Base-by-base conservation (phyloP, 1,139 yeast genomes). In the Pichia kudriavzevii region DNA sequence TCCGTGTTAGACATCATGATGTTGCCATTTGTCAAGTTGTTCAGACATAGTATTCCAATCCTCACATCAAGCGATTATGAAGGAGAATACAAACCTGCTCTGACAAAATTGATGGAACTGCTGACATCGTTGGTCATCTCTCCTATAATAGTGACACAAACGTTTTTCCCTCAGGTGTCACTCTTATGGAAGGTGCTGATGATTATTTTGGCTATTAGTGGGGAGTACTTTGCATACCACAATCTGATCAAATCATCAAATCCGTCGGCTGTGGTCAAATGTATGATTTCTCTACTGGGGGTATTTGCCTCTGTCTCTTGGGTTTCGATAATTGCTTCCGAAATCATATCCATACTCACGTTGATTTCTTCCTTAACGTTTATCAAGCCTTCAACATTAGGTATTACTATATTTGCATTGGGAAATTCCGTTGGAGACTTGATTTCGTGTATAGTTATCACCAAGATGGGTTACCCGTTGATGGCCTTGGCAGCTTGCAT, bases 401-500 rank as follows among this genome's bases (percentile, higher is more conserved):
- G 96, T 0, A 61, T 85, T 18, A 87, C 96, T 0, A 70, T 88
- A 0, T 87, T 88, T 62, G 96, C 97, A 0, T 63, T 88, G 46
- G 98, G 98, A 7, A 91, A 88, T 54, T 87, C 95, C 0, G 61
- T 85, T 5, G 95, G 96, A 5, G 98, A 91, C 50, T 65, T 88
- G 35, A 76, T 88, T 2, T 81, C 96, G 0, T 87, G 91, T 50
- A 64, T 80, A 33, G 82, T 94, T 0, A 77, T 91, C 34, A 91
- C 95, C 0, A 67, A 64, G 43, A 75, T 84, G 75, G 96, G 96
- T 0, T 79, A 78, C 63, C 88, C 95, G 0, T 69, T 82, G 42
- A 84, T 88, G 91, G 96, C 97, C 0, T 66, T 91, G 27, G 82
- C 94, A 11, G 96, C 97, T 0, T 88, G 96, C 52, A 83, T 87